phyloP scores from a whole-genome alignment of 164 flowering plant genomes.

The Platanus orientalis region DNA sequence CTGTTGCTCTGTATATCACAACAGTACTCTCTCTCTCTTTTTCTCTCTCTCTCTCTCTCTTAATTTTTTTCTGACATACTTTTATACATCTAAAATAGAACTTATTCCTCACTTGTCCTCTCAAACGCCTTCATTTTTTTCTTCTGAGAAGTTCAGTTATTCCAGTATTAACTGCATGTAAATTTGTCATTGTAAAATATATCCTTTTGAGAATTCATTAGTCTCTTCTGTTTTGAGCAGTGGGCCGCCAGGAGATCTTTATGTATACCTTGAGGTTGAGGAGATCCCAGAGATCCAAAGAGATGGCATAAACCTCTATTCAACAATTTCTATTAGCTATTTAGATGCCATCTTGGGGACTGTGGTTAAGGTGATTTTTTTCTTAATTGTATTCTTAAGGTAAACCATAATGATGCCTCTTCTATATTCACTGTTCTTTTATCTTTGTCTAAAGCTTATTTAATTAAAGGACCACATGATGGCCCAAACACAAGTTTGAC shows the following conservation, averaged over 20 bases:
- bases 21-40: too few relatives aligned
- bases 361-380: conserved; percentile 51
- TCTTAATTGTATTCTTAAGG: background rate
- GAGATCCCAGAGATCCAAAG: conserved; percentile 90
- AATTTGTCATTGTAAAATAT: background rate
- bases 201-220: background rate
- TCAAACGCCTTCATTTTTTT: background rate
- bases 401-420: background rate
- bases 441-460: background rate
- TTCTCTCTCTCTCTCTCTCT: too few relatives aligned
- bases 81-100: too few relatives aligned
- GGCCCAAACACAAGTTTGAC: background rate
- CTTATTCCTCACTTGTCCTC: background rate
- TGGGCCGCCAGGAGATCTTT: conserved; percentile 94
- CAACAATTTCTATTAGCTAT: conserved; percentile 69
- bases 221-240: conserved; percentile 31
- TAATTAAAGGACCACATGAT: too few relatives aligned
- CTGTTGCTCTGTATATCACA: too few relatives aligned
- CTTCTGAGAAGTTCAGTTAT: background rate
- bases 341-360: conserved; percentile 88
- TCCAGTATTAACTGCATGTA: background rate
- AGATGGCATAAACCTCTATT: conserved; percentile 85
- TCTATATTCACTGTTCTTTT: background rate
- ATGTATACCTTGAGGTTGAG: conserved; percentile 82
- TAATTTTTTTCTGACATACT: background rate